Base-by-base conservation (phyloP, 306 rosid genomes). In the Sphenostylis stenocarpa region DNA sequence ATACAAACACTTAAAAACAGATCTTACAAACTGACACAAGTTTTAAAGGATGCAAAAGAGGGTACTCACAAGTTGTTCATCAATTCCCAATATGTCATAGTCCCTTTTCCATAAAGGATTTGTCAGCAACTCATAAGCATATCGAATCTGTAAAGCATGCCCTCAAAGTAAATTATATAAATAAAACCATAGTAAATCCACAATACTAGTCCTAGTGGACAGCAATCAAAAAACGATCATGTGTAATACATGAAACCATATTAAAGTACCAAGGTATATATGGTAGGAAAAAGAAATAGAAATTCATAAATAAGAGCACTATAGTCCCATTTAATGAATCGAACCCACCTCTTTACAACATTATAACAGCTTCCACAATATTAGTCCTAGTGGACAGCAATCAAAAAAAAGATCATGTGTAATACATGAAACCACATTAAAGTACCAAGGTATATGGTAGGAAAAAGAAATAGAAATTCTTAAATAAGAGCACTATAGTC, bases 81-180 rank as follows among this genome's bases (percentile, higher is more conserved):
- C 97, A 16, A 95, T 78, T 67, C 91, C 96, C 77, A 88, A 95
- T 51, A 87, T 34, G 76, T 95, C 97, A 23, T 95, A 92, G 87
- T 90, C 89, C 67, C 87, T 91, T 86, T 95, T 95, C 97, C 97
- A 88, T 6, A 78, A 28, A 4, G 92, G 88, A 76, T 95, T 92
- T 31, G 75, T 87, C 83, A 95, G 89, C 91, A 95, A 80, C 84
- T 95, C 99, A 31, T 90, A 92, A 61, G 98, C 98, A 90, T 92
- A 92, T 75, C 72, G 93, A 83, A 95, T 76, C 96, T 92, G 93
- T 75, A 84, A 82, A 73, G 20, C 67, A 72, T 48, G 64, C 28
- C 11, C 84, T 49, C 38, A 34, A 56, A 60, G 45, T 0, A 48
- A 77, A 73, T 58, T 7, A 52, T 36, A 58, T 39, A 38, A 66